These are phyloP conservation scores for Diaporthe ilicicola DNA, from an alignment of 2,329 filamentous ascomycete genomes.

Conservation along the genomic window DNA sequence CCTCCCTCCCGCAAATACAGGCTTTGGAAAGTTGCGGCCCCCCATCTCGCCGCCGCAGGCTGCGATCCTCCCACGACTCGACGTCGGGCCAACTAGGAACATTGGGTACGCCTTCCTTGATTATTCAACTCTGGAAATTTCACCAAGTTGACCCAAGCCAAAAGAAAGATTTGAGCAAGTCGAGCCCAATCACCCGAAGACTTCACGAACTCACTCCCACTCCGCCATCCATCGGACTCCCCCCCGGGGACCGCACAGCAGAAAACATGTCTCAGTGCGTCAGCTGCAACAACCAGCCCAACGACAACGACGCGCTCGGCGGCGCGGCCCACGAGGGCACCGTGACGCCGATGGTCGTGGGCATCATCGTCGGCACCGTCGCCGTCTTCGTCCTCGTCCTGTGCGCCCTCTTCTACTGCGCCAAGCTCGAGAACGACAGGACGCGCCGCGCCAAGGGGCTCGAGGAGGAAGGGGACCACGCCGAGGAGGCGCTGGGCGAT, in stretches of 20 bases:
- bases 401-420: slow-evolving; percentile 33
- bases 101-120: background rate
- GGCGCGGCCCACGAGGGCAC: slow-evolving; percentile 27
- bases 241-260: no score
- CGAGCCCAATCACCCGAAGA: background rate
- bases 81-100: background rate
- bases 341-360: slow-evolving; percentile 32
- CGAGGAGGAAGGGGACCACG: background rate
- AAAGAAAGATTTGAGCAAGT: no score
- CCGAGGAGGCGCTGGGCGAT: no score
- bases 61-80: background rate
- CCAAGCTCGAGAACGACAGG: slow-evolving; percentile 33
- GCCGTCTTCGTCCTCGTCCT: slow-evolving; percentile 30
- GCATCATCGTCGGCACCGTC: slow-evolving; percentile 32
- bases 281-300: slow-evolving; percentile 33
- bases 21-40: background rate
- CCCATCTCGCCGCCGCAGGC: no score
- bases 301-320: slow-evolving; percentile 31
- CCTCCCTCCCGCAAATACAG: background rate
- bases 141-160: background rate
- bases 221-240: no score
- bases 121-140: background rate
- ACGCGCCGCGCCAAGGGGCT: slow-evolving; percentile 11
- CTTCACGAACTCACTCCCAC: background rate
- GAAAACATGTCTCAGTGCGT: slow-evolving; percentile 32